These are phyloP conservation scores for Vaccinium corymbosum DNA, from an alignment of 148 eudicot species.

Conservation along the genomic window DNA sequence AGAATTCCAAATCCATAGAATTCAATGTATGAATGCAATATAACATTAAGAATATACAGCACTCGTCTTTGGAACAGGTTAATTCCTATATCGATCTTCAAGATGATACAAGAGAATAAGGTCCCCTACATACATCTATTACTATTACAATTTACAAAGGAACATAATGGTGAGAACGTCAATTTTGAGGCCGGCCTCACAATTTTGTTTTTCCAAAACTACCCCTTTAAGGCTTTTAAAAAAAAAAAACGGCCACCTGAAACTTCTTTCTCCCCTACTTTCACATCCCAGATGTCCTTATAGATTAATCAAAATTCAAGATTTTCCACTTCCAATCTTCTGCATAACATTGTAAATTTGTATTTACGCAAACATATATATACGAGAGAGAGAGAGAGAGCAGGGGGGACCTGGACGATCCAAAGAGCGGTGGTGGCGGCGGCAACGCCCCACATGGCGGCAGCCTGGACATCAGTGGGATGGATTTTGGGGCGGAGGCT, in stretches of 20 bases:
- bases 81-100: not conserved
- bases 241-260: too few species aligned
- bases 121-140: too few species aligned
- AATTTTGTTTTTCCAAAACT: too few species aligned
- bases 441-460: conserved; percentile 76
- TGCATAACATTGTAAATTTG: not conserved
- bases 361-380: not conserved
- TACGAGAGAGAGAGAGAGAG: too few species aligned
- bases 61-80: not conserved
- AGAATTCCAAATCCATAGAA: not conserved
- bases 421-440: conserved; percentile 52
- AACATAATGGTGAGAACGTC: too few species aligned
- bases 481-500: conserved; percentile 31
- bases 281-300: too few species aligned
- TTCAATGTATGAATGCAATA: not conserved
- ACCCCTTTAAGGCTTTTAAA: too few species aligned
- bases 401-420: conserved; percentile 51
- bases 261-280: too few species aligned
- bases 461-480: conserved; percentile 56
- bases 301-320: too few species aligned
- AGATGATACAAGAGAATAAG: not conserved
- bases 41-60: not conserved
- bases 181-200: too few species aligned
- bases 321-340: too few species aligned
- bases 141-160: too few species aligned